A percentile compares a stretch with the other conserved stretches of the same genome.
Conservation (phyloP, 208 protist genomes). For the Trichomonas gallinae region DNA sequence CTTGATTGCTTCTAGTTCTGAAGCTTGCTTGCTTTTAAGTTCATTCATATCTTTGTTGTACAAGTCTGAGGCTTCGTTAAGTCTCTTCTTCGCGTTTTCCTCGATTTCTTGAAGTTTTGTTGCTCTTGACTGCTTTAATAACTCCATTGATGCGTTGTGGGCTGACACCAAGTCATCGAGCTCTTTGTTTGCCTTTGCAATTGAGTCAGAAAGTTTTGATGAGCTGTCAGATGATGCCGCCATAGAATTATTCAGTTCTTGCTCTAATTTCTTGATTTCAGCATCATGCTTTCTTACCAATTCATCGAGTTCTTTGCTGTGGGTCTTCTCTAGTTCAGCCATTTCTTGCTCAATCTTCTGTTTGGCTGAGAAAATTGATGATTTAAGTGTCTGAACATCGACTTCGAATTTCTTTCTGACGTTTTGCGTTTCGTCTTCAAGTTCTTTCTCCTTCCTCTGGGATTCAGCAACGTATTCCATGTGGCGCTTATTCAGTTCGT, state of each 20-base stretch:
- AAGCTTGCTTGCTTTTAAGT: neutral
- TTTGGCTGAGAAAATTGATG: neutral
- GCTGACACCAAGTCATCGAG: neutral
- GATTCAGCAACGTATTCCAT: neutral
- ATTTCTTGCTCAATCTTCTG: neutral
- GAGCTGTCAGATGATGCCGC: neutral
- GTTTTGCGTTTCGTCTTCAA: neutral
- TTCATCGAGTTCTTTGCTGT: neutral
- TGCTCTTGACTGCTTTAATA: neutral
- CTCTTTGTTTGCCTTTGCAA: neutral
- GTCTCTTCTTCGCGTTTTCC: neutral
- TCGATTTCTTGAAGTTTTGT: neutral
- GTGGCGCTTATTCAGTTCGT: neutral
- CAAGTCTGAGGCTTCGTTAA: neutral
- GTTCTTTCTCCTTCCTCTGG: neutral
- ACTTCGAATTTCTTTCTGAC: neutral
- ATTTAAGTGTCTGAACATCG: neutral
- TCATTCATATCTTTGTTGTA: neutral
- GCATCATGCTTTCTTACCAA: neutral
- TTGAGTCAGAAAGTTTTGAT: neutral
- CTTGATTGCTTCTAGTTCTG: neutral
- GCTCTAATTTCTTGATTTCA: neutral
- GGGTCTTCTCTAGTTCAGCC: neutral
- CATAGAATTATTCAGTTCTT: neutral
- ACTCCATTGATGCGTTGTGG: neutral